Conservation (phyloP, 2,329 filamentous ascomycete species). For the Lizonia empirigonia region DNA sequence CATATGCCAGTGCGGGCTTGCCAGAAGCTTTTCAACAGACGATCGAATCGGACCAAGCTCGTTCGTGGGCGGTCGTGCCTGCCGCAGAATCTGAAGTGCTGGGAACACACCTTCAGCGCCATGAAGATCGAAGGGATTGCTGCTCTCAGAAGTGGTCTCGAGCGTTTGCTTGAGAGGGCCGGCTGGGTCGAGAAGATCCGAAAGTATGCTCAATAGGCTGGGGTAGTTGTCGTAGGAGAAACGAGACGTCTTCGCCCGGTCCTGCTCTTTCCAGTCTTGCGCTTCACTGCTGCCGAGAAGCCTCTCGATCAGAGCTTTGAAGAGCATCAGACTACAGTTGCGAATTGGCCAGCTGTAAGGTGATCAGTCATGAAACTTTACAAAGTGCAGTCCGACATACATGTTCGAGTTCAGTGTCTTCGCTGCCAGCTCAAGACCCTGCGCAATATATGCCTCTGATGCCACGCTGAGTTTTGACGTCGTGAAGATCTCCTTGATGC, state of each 20-base stretch:
- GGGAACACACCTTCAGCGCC: slow-evolving; percentile 75
- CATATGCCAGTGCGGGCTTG: slow-evolving; percentile 77
- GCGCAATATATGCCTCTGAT: slow-evolving; percentile 75
- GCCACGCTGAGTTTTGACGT: slow-evolving; percentile 75
- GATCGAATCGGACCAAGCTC: slow-evolving; percentile 61
- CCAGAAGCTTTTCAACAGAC: slow-evolving; percentile 67
- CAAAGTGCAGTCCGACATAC: slow-evolving; percentile 53
- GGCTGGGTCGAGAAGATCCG: slow-evolving; percentile 60
- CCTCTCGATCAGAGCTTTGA: slow-evolving; percentile 81
- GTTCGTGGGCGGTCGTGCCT: slow-evolving; percentile 68
- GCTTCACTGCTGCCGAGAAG: slow-evolving; percentile 74
- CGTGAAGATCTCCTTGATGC: slow-evolving; percentile 88
- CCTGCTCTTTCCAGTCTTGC: slow-evolving; percentile 62
- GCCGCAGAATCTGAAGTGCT: slow-evolving; percentile 78
- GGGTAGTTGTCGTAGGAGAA: slow-evolving; percentile 74
- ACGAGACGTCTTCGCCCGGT: slow-evolving; percentile 53
- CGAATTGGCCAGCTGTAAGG: slow-evolving; percentile 80
- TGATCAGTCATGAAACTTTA: neutral
- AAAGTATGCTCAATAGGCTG: slow-evolving; percentile 66
- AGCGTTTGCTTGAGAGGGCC: slow-evolving; percentile 36
- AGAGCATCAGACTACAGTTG: slow-evolving; percentile 88
- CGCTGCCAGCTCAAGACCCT: slow-evolving; percentile 78
- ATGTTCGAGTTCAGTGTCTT: slow-evolving; percentile 78
- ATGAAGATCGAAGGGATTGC: slow-evolving; percentile 42
- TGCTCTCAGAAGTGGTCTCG: slow-evolving; percentile 22